Base-by-base conservation (phyloP, 805 yeast genomes). In the Zygoascus flipseniorum region DNA sequence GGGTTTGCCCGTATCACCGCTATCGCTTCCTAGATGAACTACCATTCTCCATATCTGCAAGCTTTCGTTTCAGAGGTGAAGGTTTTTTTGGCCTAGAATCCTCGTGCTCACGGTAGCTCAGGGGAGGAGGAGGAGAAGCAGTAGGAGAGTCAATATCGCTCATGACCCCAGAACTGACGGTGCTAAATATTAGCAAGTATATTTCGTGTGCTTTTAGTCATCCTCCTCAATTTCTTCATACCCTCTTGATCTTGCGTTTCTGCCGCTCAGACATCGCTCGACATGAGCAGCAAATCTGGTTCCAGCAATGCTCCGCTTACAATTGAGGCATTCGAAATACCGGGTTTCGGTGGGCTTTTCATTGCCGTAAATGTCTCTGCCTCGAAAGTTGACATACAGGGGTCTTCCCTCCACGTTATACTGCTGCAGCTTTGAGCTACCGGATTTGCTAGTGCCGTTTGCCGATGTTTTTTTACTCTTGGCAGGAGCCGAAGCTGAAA, bases 251-350 rank as follows among this genome's bases (percentile, higher is more conserved):
- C 51, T 39, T 44, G 54, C 43, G 43, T 59, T 59, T 54, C 86
- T 77, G 11, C 97, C 86, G 45, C 88, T 87, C 23, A 89, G 69
- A 65, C 99, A 92, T 61, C 96, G 81, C 65, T 89, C 95, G 31
- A 92, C 76, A 69, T 92, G 99, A 43, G 87, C 89, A 1, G 98
- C 97, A 74, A 88, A 90, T 54, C 99, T 73, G 41, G 87, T 85
- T 0, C 96, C 96, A 0, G 96, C 92, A 8, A 92, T 85, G 62
- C 84, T 88, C 53, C 99, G 75, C 18, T 80, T 82, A 68, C 99
- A 92, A 59, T 86, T 85, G 4, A 77, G 76, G 69, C 99, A 92
- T 53, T 74, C 78, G 61, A 89, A 87, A 67, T 89, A 89, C 51
- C 76, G 67, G 16, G 76, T 65, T 46, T 82, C 88, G 47, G 76